These are phyloP conservation scores for Coprinopsis cinerea DNA, from an alignment of 768 basidiomycete genomes.

Conservation along the genomic window DNA sequence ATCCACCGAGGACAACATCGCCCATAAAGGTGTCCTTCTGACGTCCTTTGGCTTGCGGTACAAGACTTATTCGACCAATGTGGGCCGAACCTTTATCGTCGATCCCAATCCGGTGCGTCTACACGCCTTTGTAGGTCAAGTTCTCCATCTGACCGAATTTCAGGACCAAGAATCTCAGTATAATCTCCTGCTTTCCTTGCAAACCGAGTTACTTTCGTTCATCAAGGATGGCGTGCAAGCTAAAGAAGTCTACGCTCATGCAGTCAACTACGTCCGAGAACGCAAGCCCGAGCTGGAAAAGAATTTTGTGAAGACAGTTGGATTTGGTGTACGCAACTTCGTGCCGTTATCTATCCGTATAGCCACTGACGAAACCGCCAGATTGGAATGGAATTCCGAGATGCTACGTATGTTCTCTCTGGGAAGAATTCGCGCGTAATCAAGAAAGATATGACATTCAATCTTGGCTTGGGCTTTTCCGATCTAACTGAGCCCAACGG, in stretches of 20 bases:
- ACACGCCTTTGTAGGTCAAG: background rate
- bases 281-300: slow-evolving; percentile 82
- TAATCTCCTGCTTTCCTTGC: slow-evolving; percentile 67
- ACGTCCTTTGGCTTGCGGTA: slow-evolving; percentile 87
- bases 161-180: slow-evolving; percentile 94
- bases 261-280: slow-evolving; percentile 60
- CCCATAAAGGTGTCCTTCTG: slow-evolving; percentile 84
- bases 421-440: slow-evolving; percentile 70
- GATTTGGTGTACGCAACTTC: slow-evolving; percentile 65
- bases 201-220: slow-evolving; percentile 65
- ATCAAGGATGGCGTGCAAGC: slow-evolving; percentile 75
- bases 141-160: slow-evolving; percentile 8
- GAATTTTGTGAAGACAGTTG: slow-evolving; percentile 82
- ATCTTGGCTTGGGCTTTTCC: slow-evolving; percentile 78
- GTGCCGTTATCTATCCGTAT: background rate
- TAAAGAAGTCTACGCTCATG: slow-evolving; percentile 79
- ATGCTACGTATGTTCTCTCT: slow-evolving; percentile 77
- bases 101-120: slow-evolving; percentile 75
- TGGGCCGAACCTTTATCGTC: slow-evolving; percentile 92
- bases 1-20: slow-evolving; percentile 77
- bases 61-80: slow-evolving; percentile 88
- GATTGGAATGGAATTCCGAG: slow-evolving; percentile 96
- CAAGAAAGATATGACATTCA: slow-evolving; percentile 80
- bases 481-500: slow-evolving; percentile 73
- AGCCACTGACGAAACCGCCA: slow-evolving; percentile 23